Evolutionary conservation across 129 eudicot genomes (phyloP).

Genomic region (Flaveria linearis): DNA sequence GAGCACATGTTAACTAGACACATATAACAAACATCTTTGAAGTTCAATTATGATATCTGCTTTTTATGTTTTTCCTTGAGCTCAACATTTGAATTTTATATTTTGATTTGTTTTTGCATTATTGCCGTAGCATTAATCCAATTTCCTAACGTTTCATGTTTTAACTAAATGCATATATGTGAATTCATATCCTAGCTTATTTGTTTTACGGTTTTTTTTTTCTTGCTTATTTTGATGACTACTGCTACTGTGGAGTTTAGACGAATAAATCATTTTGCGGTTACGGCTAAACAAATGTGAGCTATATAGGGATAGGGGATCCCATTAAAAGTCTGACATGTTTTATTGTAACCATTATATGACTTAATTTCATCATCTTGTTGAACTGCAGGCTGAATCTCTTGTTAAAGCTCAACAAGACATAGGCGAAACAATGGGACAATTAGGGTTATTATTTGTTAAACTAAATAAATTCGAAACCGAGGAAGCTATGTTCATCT

Average conservation of each 20-base stretch:
- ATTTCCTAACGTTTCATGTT: not conserved
- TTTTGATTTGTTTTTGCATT: not conserved
- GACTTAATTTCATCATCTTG: slow-evolving; percentile 19
- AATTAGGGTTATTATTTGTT: slow-evolving; percentile 78
- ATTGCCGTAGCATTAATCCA: not conserved
- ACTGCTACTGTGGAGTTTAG: slow-evolving; percentile 1
- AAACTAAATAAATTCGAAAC: slow-evolving; percentile 84
- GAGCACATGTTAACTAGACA: not conserved
- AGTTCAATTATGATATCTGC: not conserved
- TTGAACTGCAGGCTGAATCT: slow-evolving; percentile 72
- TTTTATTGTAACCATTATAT: not conserved
- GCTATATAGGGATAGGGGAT: not conserved
- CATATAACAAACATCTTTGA: slow-evolving; percentile 13
- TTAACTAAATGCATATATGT: slow-evolving; percentile 3
- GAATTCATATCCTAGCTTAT: not conserved
- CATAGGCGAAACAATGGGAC: slow-evolving; percentile 84
- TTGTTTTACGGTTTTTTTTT: not conserved
- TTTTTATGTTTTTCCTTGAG: not conserved
- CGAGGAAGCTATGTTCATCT: slow-evolving; percentile 55
- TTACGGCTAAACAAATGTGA: slow-evolving; percentile 1
- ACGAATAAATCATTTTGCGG: not conserved
- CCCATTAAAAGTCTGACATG: not conserved
- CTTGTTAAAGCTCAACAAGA: slow-evolving; percentile 97
- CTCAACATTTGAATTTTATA: not conserved
- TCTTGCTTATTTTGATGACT: slow-evolving; percentile 16